Evolutionary conservation across 805 yeast genomes (phyloP), one percentile per base, ranked within the genome.

Genomic region (Suhomyces tanzawaensis): DNA sequence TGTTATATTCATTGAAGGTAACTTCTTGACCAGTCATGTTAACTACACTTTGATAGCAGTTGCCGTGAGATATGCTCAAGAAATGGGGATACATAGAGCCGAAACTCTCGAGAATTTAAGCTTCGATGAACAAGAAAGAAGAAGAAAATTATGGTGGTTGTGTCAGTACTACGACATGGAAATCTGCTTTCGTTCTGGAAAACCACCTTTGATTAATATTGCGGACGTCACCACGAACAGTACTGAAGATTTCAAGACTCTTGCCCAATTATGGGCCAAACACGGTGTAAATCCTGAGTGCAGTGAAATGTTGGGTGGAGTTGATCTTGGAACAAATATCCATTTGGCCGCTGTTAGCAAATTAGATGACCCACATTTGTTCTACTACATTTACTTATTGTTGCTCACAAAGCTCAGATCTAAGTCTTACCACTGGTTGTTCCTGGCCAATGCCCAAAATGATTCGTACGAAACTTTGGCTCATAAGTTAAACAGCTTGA

Each of bases 21-120:
- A 59, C 14, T 36, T 61, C 57, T 39, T 63, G 6, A 47, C 57
- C n/a, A 48, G 61, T 12, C 53, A 53, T 30, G 57, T 62, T 24
- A 61, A 58, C 36, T 60, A 57, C 44, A 52, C 57, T 7, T 42
- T 66, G 9, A 44, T 53, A 3, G 46, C 65, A 1, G 55, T 64
- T 19, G 72, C 71, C 0, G 58, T 66, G 2, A 46, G 71, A 27
- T 64, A 49, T 42, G 72, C 72, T 3, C 72, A 67, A 42, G 70
- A 65, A 31, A 49, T 66, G 29, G 74, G 74, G 1, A 49, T 68
- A 34, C 72, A 68, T 45, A 44, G 71, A 7, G 36, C 41, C n/a
- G 72, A 66, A 38, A 47, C 62, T 3, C 57, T 51, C 26, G 43
- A 32, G 9, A 42, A 48, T 16, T 41, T 63, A 15, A 37, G 55